Base-by-base conservation (phyloP, 163 green algal species). In the Chloroidium sp. region DNA sequence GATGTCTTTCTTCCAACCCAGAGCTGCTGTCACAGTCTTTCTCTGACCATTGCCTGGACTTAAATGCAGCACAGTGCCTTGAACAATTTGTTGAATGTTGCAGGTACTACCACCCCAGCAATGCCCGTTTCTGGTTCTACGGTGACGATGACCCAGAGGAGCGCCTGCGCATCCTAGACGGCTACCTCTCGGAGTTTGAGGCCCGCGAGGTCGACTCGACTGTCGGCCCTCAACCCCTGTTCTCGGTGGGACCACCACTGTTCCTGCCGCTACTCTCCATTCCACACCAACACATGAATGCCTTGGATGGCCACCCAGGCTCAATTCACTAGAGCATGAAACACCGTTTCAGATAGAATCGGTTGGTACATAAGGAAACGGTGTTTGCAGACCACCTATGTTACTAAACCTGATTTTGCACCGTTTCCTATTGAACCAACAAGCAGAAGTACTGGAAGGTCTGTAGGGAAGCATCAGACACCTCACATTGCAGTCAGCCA, bases 41-140 rank as follows among this genome's bases (percentile, higher is more conserved):
- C 12, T 12, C 67, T 74, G 67, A 74, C 67, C 8, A 74, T 74
- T 74, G 67, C 8, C 36, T 36, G 36, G 36, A 36, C 36, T 36
- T 36, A 36, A 36, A 61, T 82, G 74, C 86, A 92, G 90, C 91
- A 95, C n/a, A 36, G 36, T 36, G 36, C 36, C 36, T 36, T 36
- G 36, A 36, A 36, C 36, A 36, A 36, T 36, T 36, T 36, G 36
- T 4, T 36, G 36, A 36, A 36, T 36, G 36, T 36, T 36, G 36
- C 36, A 87, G 92, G 58, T 98, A 98, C 90, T 99, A 98, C 89
- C 95, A 98, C 90, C 95, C 96, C 76, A 93, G 82, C 86, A 99
- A 99, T 82, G 91, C 95, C 1, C 90, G 95, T 64, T 96, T 99
- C 88, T 99, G 96, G 96, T 98, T 99, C 90, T 98, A 98, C 79